Evolutionary conservation across 2,329 filamentous ascomycete species (phyloP), one percentile per base, ranked within the genome.

Genomic region (Diaporthe ampelina): DNA sequence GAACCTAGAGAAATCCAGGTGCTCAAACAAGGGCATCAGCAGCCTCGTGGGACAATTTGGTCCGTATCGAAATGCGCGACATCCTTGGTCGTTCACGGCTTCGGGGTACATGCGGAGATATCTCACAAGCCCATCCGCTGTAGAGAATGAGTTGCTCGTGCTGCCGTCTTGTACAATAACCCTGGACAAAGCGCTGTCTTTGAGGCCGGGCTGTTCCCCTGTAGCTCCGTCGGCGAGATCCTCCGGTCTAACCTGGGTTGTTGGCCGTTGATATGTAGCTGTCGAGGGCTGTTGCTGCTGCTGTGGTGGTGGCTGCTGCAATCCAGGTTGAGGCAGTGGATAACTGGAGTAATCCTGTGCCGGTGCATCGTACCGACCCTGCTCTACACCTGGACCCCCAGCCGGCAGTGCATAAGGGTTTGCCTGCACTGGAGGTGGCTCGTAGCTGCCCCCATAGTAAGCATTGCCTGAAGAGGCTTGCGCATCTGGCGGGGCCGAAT

Each of bases 81-180:
- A 54, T 19, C 52, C 52, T 4, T 54, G 52, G 52, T 54, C 52
- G 24, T 54, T 54, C 13, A 19, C 52, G 8, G 52, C 52, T 54
- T 54, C 52, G 52, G 52, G 52, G 52, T 54, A 54, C 52, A 54
- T 54, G 24, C 52, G 52, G 24, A 54, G 52, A 29, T 54, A 54
- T 54, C 52, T 54, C 24, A 21, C 52, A 15, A 54, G 52, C 52
- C 24, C 52, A 54, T 54, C 52, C 15, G 52, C 52, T 29, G 52
- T 54, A 26, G 52, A 29, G 19, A 54, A 54, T 54, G 52, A 54
- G 52, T 29, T 54, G 52, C 52, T 54, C 4, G 52, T 54, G 52
- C 52, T 54, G 52, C 52, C 52, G 24, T 54, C 52, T 54, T 54
- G 52, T 4, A 54, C 52, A 54, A 54, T 19, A 26, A 54, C 52